Conservation (phyloP, 1,139 yeast species). For the Suzukiozyma palmioleophila region DNA sequence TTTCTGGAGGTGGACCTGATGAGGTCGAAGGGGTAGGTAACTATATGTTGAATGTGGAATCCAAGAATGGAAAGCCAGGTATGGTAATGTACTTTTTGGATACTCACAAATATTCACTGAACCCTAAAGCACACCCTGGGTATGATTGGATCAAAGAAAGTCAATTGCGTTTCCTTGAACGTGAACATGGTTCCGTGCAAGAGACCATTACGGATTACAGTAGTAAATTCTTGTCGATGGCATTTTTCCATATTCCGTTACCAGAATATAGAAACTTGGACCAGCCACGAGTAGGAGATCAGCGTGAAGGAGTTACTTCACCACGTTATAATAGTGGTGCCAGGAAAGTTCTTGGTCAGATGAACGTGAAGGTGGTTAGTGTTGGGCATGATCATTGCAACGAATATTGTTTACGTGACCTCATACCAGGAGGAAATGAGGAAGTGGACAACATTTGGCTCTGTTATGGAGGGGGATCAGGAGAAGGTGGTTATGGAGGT, state of each 20-base stretch:
- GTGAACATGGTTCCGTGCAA: conserved; percentile 30
- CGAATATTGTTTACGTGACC: conserved; percentile 71
- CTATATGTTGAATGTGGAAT: conserved; percentile 53
- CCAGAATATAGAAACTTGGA: conserved; percentile 66
- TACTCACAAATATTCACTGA: conserved; percentile 67
- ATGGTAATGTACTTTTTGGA: conserved; percentile 73
- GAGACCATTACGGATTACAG: conserved; percentile 29
- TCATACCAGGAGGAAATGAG: conserved; percentile 17
- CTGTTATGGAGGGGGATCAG: conserved; percentile 90
- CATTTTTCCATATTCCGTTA: conserved; percentile 89
- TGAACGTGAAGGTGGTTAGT: conserved; percentile 68
- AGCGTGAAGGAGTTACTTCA: conserved; percentile 72
- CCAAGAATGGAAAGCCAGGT: conserved; percentile 40
- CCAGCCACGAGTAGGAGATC: conserved; percentile 53
- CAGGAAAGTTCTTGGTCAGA: conserved; percentile 47
- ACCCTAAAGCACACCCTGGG: conserved; percentile 65
- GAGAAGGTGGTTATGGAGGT: conserved; percentile 94
- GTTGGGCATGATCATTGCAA: conserved; percentile 96
- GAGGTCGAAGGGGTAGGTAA: conserved; percentile 78
- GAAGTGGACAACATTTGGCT: conserved; percentile 60
- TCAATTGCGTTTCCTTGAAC: conserved; percentile 60
- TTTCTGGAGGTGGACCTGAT: conserved; percentile 58
- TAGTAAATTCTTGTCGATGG: conserved; percentile 62
- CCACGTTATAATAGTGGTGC: conserved; percentile 69
- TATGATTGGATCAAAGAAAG: conserved; percentile 81